Evolutionary conservation across 2,329 filamentous ascomycete species (phyloP).

Genomic region (Arthrobotrys megalospora): DNA sequence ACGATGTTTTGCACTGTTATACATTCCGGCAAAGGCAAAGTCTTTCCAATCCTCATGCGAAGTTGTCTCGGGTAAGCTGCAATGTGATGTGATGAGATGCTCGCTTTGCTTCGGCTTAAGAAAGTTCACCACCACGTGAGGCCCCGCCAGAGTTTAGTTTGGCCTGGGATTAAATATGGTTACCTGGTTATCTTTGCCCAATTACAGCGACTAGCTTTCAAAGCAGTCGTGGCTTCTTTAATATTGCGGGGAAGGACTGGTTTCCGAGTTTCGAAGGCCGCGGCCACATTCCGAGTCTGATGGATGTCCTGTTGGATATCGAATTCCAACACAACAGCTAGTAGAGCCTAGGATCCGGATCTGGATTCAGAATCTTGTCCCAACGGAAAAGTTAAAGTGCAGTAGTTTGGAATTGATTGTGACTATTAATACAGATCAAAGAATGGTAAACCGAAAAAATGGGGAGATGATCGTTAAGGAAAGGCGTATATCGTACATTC

Average conservation of each 20-base stretch:
- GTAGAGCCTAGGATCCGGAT: neutral
- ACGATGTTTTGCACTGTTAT: slow-evolving; percentile 31
- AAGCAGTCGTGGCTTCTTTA: slow-evolving; percentile 5
- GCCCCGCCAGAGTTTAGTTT: neutral
- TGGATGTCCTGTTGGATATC: slow-evolving; percentile 10
- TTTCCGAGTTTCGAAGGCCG: slow-evolving; percentile 4
- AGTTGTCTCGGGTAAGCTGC: slow-evolving; percentile 38
- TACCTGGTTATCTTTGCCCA: slow-evolving; percentile 17
- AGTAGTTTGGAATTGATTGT: neutral
- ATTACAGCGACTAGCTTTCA: slow-evolving; percentile 34
- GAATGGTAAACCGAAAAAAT: neutral
- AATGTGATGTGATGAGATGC: slow-evolving; percentile 58
- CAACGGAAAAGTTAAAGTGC: neutral
- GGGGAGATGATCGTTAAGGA: neutral
- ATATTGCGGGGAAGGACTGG: neutral
- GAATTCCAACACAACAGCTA: neutral
- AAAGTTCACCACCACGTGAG: slow-evolving; percentile 48
- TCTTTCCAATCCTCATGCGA: slow-evolving; percentile 25
- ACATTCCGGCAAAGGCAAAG: slow-evolving; percentile 54
- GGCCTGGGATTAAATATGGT: slow-evolving; percentile 13
- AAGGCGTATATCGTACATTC: slow-evolving; percentile 17
- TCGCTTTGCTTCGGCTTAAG: slow-evolving; percentile 61
- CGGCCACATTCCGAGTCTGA: neutral
- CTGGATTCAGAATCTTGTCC: neutral
- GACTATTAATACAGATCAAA: slow-evolving; percentile 28